phyloP scores from a whole-genome alignment of 1,139 yeast genomes.

The Pichia sp. region DNA sequence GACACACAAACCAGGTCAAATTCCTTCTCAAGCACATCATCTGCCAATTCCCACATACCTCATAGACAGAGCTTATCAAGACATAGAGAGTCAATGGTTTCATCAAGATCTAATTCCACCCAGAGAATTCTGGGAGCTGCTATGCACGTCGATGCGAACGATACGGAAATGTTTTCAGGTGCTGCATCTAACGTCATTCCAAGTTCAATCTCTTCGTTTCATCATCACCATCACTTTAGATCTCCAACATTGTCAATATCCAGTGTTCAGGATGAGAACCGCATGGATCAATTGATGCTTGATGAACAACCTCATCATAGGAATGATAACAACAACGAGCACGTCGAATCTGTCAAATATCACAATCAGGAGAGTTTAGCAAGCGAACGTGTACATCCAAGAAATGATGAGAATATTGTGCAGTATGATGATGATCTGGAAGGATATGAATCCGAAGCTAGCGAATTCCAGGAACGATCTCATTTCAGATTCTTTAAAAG shows the following conservation, averaged over 20 bases:
- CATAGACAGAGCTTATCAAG: conserved; percentile 17
- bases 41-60: too few species aligned
- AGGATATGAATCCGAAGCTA: conserved; percentile 17
- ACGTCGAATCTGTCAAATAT: too few species aligned
- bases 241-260: conserved; percentile 19
- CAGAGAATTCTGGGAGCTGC: conserved; percentile 24
- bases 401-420: not conserved
- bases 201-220: conserved; percentile 82
- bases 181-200: conserved; percentile 88
- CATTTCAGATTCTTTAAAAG: conserved; percentile 73
- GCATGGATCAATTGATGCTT: conserved; percentile 1
- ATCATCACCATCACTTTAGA: conserved; percentile 36
- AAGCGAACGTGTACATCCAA: too few species aligned
- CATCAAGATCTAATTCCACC: conserved; percentile 20
- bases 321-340: too few species aligned
- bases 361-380: too few species aligned
- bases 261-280: conserved; percentile 3
- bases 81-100: conserved; percentile 36
- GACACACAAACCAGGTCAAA: too few species aligned
- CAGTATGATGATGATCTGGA: conserved; percentile 2
- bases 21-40: too few species aligned
- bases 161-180: conserved; percentile 77
- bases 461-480: conserved; percentile 30
- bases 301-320: not conserved
- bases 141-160: conserved; percentile 37